Percentiles rank a stretch among this genome's conserved stretches.
phyloP scores from a whole-genome alignment of 345 rosid species.

The Gossypium raimondii region DNA sequence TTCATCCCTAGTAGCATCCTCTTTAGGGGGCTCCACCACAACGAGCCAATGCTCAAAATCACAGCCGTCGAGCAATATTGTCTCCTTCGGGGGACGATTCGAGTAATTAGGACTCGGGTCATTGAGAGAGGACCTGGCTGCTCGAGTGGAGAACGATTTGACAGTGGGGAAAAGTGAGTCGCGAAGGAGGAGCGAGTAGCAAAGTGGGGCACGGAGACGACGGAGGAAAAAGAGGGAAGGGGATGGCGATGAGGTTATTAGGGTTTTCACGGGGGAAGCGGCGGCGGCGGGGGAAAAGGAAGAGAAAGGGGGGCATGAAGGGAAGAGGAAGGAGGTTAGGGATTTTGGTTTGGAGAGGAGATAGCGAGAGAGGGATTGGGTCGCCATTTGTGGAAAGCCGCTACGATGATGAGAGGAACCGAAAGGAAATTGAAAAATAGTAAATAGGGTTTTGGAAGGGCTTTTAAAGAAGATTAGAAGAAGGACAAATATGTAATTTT shows the following conservation, averaged over 20 bases:
- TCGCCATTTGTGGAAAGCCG: conserved; percentile 33
- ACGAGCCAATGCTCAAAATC: conserved; percentile 97
- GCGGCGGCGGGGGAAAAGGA: conserved; percentile 16
- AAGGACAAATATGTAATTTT: not conserved
- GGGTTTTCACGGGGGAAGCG: conserved; percentile 21
- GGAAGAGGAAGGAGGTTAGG: conserved; percentile 21
- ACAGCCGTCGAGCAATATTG: conserved; percentile 85
- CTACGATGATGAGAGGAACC: not conserved
- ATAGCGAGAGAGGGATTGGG: conserved; percentile 35
- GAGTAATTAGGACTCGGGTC: conserved; percentile 86
- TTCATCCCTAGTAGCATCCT: conserved; percentile 74
- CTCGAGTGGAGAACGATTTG: conserved; percentile 41
- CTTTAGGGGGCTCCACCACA: conserved; percentile 68
- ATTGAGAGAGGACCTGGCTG: conserved; percentile 60
- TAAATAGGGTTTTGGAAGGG: conserved; percentile 1
- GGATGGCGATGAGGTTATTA: conserved; percentile 13
- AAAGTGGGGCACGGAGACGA: conserved; percentile 22
- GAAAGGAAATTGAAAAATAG: not conserved
- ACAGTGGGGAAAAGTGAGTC: conserved; percentile 1
- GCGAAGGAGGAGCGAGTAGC: not conserved
- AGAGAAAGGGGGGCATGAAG: conserved; percentile 21
- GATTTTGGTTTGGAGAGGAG: conserved; percentile 39
- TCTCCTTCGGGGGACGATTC: conserved; percentile 86
- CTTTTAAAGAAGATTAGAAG: not conserved
- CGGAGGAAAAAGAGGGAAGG: conserved; percentile 17